A percentile compares a stretch with the other conserved stretches of the same genome.
Conservation (phyloP, 2,329 filamentous ascomycete species). For the Kalmusia sp. region DNA sequence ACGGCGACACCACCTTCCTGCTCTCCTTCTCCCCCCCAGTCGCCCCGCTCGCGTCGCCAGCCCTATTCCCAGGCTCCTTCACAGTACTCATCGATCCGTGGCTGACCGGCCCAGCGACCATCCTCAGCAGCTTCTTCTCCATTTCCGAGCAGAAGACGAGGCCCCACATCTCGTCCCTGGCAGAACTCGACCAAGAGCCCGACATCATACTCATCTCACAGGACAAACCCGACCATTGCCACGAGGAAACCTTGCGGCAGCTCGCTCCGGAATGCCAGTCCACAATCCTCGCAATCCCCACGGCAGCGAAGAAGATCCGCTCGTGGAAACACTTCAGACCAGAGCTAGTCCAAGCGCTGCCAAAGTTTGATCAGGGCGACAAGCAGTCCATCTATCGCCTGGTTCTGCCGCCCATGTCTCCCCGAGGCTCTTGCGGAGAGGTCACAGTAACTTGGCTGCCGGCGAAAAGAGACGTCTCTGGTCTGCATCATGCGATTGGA, state of each 20-base stretch:
- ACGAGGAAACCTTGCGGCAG: slow-evolving; percentile 71
- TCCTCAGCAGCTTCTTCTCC: slow-evolving; percentile 68
- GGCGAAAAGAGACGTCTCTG: slow-evolving; percentile 66
- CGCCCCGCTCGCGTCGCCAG: slow-evolving; percentile 48
- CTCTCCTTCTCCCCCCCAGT: slow-evolving; percentile 66
- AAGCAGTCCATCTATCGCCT: slow-evolving; percentile 55
- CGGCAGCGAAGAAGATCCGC: slow-evolving; percentile 69
- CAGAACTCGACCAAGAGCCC: slow-evolving; percentile 59
- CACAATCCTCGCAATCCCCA: slow-evolving; percentile 70
- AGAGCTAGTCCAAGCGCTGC: slow-evolving; percentile 52
- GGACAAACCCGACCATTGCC: slow-evolving; percentile 73
- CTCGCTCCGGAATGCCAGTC: slow-evolving; percentile 64
- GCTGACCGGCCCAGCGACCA: slow-evolving; percentile 67
- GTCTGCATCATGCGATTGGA: slow-evolving; percentile 71
- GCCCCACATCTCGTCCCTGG: slow-evolving; percentile 65
- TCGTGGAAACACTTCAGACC: slow-evolving; percentile 73
- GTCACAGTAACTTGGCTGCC: slow-evolving; percentile 74
- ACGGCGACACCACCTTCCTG: slow-evolving; percentile 70
- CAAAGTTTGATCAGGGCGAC: slow-evolving; percentile 51
- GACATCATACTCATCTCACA: slow-evolving; percentile 67
- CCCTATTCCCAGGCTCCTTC: slow-evolving; percentile 59
- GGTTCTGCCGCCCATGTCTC: slow-evolving; percentile 60
- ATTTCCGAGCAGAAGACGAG: slow-evolving; percentile 62
- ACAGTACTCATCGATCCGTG: slow-evolving; percentile 76
- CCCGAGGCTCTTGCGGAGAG: slow-evolving; percentile 66